Percentiles rank a stretch among this genome's conserved stretches.
phyloP scores from a whole-genome alignment of 2,329 filamentous ascomycete genomes.

The Boeremia exigua region DNA sequence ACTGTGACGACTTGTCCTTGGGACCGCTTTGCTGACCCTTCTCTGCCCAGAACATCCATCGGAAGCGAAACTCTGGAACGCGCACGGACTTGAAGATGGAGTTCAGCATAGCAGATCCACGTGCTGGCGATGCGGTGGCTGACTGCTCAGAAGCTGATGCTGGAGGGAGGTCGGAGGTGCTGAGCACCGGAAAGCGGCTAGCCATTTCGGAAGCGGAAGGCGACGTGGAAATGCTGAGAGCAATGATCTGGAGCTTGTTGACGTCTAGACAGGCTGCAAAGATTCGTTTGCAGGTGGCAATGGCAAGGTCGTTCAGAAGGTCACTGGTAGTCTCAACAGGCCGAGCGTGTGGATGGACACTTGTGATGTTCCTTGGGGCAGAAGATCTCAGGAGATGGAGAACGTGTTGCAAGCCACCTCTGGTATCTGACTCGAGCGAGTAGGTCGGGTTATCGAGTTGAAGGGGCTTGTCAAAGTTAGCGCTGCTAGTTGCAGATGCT shows the following conservation, averaged over 20 bases:
- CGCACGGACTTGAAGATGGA: conserved; percentile 54
- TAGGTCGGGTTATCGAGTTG: neutral
- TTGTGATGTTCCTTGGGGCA: neutral
- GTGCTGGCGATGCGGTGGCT: conserved; percentile 72
- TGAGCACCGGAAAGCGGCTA: conserved; percentile 43
- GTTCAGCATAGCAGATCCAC: conserved; percentile 75
- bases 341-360: neutral
- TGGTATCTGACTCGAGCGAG: neutral
- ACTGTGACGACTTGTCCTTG: conserved; percentile 27
- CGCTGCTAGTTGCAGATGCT: conserved; percentile 29
- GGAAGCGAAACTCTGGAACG: conserved; percentile 58
- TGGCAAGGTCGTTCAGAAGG: conserved; percentile 27
- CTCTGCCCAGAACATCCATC: conserved; percentile 61
- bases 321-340: conserved; percentile 18
- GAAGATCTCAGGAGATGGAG: conserved; percentile 3
- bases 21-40: conserved; percentile 40
- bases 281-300: conserved; percentile 30
- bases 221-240: conserved; percentile 17
- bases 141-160: conserved; percentile 66
- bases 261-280: conserved; percentile 21
- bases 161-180: conserved; percentile 59
- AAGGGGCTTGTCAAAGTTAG: conserved; percentile 28
- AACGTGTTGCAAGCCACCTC: neutral
- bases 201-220: conserved; percentile 31
- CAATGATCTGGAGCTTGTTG: conserved; percentile 18